Base-by-base conservation (phyloP, 805 yeast genomes). In the Geotrichum ghanense region DNA sequence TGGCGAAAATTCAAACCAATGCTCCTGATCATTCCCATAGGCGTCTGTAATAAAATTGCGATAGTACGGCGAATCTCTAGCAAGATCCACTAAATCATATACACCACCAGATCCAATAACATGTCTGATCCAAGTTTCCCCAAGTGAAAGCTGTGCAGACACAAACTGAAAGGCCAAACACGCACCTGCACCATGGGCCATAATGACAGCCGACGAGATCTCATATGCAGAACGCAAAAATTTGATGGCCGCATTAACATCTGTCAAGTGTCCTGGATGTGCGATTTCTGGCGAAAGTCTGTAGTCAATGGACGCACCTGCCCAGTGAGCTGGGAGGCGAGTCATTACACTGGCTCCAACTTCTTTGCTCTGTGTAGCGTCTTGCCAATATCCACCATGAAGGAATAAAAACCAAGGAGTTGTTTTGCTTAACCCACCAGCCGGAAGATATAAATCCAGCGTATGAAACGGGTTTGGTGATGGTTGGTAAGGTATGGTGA, bases 331-430 rank as follows among this genome's bases (percentile, higher is more conserved):
- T 7, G 42, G 64, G 22, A 70, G 54, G 5, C 50, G 42, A 9
- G 43, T 40, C 6, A 55, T 41, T 40, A 78, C 49, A 10, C 51
- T 53, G 6, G 65, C 66, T 46, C 75, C 77, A 54, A 81, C 90
- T 34, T 71, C 62, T 23, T 65, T 72, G 0, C 88, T 80, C 57
- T 81, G 80, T 2, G 51, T 58, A 1, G 78, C 75, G 56, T 83
- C 94, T 50, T 84, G 69, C 95, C 95, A 86, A 0, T 88, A 94
- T 0, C 95, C 95, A 1, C 95, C 95, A 62, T 86, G 95, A 37
- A 86, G 71, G 53, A 78, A 79, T 0, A 84, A 70, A 5, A 63
- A 48, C 65, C 66, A 43, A 34, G 48, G 17, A 3, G 50, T 48
- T 19, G 45, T 22, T 10, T 47, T 48, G 24, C 45, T 45, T 12